Evolutionary conservation across 2,329 filamentous ascomycete genomes (phyloP), one percentile per base, ranked within the genome.

Genomic region (Hypomyces rosellus): DNA sequence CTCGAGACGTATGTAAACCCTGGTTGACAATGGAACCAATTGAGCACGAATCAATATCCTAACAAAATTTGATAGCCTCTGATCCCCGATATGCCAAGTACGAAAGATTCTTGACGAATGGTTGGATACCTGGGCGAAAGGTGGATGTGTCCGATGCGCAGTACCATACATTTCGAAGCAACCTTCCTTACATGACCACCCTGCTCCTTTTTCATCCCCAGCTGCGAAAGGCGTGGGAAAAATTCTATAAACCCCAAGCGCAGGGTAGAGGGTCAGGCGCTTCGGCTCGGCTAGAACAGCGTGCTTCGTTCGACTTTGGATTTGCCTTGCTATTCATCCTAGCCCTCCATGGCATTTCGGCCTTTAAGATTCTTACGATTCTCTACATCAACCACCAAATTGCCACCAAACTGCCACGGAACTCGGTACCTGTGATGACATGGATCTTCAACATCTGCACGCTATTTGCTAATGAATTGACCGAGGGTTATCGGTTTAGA

Each of bases 91-190:
- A 93, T 65, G 65, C 76, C 52, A 87, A 85, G 58, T 96, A 85
- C 64, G 77, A 85, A 54, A 73, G 74, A 53, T 74, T 85, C 37
- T 78, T 99, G 14, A 84, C 82, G 2, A 77, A 83, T 8, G 95
- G 93, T 59, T 99, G 93, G 93, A 87, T 99, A 51, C 87, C 86
- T 7, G 92, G 92, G 22, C 86, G 92, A 52, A 89, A 89, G 77
- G 89, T 97, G 55, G 93, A 99, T 70, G 84, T 90, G 55, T 93
- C 90, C 37, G 93, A 99, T 70, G 69, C 79, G 33, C 93, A 99
- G 68, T 99, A 97, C 69, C 74, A 78, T 52, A 84, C 81, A 36
- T 96, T 99, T 64, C 85, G 95, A 57, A 74, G 79, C 54, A 97
- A 97, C 63, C 77, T 97, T 36, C 91, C 89, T 2, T 89, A 87